phyloP scores from a whole-genome alignment of 495 filamentous ascomycete species.

The Trichoderma asperelloides region DNA sequence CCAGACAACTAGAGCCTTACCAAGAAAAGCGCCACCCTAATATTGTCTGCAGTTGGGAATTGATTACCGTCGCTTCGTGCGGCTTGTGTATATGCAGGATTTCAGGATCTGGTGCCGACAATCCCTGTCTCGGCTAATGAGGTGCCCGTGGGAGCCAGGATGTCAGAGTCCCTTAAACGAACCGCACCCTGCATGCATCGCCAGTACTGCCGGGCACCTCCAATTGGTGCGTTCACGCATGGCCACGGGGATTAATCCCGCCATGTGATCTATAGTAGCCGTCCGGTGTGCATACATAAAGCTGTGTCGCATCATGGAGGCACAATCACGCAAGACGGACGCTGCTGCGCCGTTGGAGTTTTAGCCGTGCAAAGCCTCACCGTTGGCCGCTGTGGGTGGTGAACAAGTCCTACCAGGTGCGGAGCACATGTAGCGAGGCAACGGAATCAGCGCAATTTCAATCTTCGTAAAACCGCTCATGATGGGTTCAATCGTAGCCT shows the following conservation, averaged over 20 bases:
- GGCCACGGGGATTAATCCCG: neutral
- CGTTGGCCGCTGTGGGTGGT: no score
- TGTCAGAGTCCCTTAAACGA: neutral
- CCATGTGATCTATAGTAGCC: neutral
- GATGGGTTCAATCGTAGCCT: no score
- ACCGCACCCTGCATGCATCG: neutral
- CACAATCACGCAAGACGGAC: neutral
- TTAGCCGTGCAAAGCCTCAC: no score
- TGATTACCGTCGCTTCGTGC: constrained; percentile 7
- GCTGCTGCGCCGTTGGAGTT: no score
- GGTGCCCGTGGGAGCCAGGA: neutral
- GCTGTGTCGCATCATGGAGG: neutral
- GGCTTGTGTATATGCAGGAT: neutral
- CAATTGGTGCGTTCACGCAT: neutral
- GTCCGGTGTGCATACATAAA: neutral
- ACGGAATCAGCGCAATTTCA: no score
- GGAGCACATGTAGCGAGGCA: no score
- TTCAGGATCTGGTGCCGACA: neutral
- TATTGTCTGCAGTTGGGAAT: neutral
- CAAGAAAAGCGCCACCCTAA: neutral
- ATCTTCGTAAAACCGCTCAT: no score
- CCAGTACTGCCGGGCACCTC: neutral
- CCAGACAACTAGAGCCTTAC: neutral
- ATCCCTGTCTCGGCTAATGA: constrained; percentile 2
- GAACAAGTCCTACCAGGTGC: no score